phyloP scores from a whole-genome alignment of 2,329 filamentous ascomycete genomes.

The Botrytis squamosa region DNA sequence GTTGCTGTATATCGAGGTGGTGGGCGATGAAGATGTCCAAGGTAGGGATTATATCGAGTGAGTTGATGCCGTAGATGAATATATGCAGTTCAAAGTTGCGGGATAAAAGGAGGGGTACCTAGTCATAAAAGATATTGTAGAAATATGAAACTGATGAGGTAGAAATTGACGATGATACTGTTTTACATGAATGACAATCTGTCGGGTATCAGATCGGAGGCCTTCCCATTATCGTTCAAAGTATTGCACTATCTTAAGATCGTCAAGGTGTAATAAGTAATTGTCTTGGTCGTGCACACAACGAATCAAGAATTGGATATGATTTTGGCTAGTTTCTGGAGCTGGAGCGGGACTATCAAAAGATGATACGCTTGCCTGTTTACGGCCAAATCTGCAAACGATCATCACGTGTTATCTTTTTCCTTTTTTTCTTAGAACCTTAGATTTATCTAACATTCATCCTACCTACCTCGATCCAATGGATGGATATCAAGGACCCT shows the following conservation, averaged over 20 bases:
- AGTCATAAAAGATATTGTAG: background rate
- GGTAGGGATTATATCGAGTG: too few relatives aligned
- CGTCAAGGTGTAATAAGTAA: background rate
- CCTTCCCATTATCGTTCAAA: background rate
- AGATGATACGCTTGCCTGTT: background rate
- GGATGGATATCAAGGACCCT: background rate
- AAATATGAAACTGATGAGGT: background rate
- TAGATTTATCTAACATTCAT: background rate
- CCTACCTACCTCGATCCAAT: background rate
- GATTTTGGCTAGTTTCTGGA: background rate
- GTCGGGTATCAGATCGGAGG: background rate
- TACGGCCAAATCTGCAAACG: background rate
- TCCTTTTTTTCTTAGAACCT: background rate
- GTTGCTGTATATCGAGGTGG: background rate
- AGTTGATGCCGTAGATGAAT: background rate
- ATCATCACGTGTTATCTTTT: background rate
- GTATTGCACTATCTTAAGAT: background rate
- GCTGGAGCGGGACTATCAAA: background rate
- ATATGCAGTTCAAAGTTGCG: background rate
- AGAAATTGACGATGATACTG: background rate
- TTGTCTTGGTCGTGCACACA: background rate
- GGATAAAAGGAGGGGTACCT: slow-evolving; percentile 4
- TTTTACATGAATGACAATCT: background rate
- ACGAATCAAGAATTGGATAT: background rate
- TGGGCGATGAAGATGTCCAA: background rate